Percentiles rank a stretch among this genome's conserved stretches.
Evolutionary conservation across 2,329 filamentous ascomycete genomes (phyloP).

Genomic region (Lecanicillium sp.): DNA sequence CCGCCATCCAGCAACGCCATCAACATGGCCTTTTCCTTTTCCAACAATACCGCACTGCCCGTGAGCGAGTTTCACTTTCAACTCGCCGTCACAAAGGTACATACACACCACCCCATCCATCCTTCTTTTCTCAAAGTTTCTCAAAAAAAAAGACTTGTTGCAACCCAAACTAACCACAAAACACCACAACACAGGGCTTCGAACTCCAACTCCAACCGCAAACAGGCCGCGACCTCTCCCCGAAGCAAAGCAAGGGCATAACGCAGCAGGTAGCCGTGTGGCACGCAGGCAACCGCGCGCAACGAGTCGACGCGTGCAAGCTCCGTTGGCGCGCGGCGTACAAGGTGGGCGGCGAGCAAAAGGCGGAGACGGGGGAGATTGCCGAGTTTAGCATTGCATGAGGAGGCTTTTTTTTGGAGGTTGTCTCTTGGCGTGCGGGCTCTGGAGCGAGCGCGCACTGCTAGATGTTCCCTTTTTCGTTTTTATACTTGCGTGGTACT

Average conservation of each 20-base stretch:
- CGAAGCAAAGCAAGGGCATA: constrained; percentile 67
- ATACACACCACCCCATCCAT: constrained; percentile 7
- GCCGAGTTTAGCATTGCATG: constrained; percentile 67
- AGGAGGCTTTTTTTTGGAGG: no score
- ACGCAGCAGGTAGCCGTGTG: constrained; percentile 71
- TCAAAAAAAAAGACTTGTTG: no score
- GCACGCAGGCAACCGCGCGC: constrained; percentile 59
- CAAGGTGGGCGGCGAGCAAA: constrained; percentile 55
- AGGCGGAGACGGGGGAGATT: constrained; percentile 80
- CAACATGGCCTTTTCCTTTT: constrained; percentile 70
- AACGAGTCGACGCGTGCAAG: constrained; percentile 74
- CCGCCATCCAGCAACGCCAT: constrained; percentile 49
- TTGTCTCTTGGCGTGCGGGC: no score
- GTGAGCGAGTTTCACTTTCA: constrained; percentile 83
- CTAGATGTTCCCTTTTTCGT: no score
- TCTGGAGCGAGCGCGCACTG: no score
- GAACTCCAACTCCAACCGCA: constrained; percentile 79
- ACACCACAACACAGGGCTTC: constrained; percentile 56
- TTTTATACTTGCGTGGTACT: no score
- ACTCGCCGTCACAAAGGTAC: constrained; percentile 86
- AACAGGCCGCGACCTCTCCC: constrained; percentile 66
- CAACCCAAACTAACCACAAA: constrained; percentile 5
- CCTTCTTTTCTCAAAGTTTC: neutral
- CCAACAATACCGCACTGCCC: constrained; percentile 65
- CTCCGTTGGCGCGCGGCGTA: constrained; percentile 86